Conservation (phyloP, 2,329 filamentous ascomycete genomes). For the Verticillium isaacii region DNA sequence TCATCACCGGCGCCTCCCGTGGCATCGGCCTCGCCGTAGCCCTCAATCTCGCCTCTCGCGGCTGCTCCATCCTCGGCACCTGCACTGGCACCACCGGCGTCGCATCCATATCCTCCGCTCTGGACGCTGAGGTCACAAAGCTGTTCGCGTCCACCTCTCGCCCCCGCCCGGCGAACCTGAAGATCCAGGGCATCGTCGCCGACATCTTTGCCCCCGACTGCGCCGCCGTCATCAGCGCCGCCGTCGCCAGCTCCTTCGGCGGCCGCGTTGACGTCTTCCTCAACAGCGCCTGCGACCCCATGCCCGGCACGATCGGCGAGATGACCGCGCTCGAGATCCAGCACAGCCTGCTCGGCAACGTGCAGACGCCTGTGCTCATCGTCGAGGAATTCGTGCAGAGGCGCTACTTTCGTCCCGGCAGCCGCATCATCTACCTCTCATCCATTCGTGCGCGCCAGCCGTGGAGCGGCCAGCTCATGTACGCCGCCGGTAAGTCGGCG, state of each 20-base stretch:
- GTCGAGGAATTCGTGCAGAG: constrained; percentile 26
- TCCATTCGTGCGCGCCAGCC: constrained; percentile 25
- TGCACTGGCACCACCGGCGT: constrained; percentile 18
- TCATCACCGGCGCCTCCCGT: constrained; percentile 60
- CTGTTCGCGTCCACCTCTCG: constrained; percentile 14
- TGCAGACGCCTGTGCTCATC: constrained; percentile 28
- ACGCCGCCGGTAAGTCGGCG: constrained; percentile 26
- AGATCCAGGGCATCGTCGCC: constrained; percentile 21
- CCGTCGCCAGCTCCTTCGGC: constrained; percentile 15
- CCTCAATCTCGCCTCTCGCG: constrained; percentile 20
- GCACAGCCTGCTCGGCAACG: constrained; percentile 24
- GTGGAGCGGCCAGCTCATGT: constrained; percentile 28
- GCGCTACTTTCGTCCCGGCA: constrained; percentile 23
- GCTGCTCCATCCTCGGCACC: constrained; percentile 25
- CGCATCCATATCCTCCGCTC: constrained; percentile 10
- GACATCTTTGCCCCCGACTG: constrained; percentile 23
- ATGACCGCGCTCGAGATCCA: constrained; percentile 21
- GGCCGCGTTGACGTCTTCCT: constrained; percentile 26
- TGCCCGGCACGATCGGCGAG: constrained; percentile 21
- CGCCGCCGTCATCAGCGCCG: constrained; percentile 19
- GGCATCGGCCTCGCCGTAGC: constrained; percentile 22
- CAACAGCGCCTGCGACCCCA: constrained; percentile 23
- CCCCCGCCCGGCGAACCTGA: constrained; percentile 8
- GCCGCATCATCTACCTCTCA: constrained; percentile 29
- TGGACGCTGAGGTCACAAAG: constrained; percentile 16